A percentile compares a stretch with the other conserved stretches of the same genome.
These are phyloP conservation scores for Plicaturopsis crispa DNA, from an alignment of 768 basidiomycete genomes.

Conservation along the genomic window DNA sequence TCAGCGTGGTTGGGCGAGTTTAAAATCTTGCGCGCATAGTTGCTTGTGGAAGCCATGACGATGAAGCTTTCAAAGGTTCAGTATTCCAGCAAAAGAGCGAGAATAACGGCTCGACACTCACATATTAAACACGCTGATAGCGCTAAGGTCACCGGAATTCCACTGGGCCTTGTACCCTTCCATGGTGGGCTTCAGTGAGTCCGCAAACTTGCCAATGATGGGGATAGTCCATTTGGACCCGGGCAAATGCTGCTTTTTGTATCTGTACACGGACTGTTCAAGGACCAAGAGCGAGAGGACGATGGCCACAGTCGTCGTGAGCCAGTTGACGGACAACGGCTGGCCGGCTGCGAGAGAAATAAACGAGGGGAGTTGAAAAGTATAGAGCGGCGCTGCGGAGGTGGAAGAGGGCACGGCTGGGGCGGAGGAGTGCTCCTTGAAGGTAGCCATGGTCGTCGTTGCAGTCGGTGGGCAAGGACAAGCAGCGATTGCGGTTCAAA, in stretches of 20 bases:
- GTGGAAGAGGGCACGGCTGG: constrained; percentile 35
- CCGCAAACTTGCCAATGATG: constrained; percentile 93
- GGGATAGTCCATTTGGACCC: constrained; percentile 92
- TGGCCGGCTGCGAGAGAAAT: constrained; percentile 25
- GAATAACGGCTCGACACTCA: constrained; percentile 28
- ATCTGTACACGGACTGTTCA: constrained; percentile 84
- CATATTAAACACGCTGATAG: constrained; percentile 98
- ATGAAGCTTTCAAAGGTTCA: constrained; percentile 69
- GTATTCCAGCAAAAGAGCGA: constrained; percentile 3
- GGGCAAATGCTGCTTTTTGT: constrained; percentile 84
- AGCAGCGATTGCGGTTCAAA: too few relatives aligned
- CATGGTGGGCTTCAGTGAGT: constrained; percentile 87
- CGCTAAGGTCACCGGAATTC: constrained; percentile 83
- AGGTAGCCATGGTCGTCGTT: constrained; percentile 20
- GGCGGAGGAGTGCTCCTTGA: constrained; percentile 20
- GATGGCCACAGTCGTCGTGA: constrained; percentile 64
- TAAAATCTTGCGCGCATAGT: constrained; percentile 89
- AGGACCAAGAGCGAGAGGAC: constrained; percentile 70
- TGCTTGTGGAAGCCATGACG: constrained; percentile 94
- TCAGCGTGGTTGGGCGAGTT: constrained; percentile 91
- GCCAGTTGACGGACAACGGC: constrained; percentile 34
- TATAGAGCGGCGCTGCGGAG: constrained; percentile 29
- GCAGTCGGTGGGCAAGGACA: not conserved
- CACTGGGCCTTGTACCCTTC: constrained; percentile 90
- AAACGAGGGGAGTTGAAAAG: constrained; percentile 41